phyloP scores from a whole-genome alignment of 805 yeast species.

The Yamadazyma endophytica region DNA sequence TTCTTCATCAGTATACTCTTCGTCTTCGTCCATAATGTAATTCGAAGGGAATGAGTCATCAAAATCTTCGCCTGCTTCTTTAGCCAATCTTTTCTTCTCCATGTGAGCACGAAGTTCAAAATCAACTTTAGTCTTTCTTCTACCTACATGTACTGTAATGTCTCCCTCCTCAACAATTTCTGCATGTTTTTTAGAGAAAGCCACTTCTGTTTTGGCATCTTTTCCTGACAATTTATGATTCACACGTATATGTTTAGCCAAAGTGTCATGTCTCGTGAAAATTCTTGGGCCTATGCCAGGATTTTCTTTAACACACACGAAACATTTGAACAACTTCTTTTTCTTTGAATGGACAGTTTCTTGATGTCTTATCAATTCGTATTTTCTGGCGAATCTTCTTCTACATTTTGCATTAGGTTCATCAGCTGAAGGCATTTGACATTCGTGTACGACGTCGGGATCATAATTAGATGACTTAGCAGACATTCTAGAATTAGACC shows the following conservation, averaged over 20 bases:
- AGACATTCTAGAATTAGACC: constrained; percentile 10
- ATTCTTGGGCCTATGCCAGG: constrained; percentile 61
- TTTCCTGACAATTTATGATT: constrained; percentile 44
- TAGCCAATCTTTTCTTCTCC: constrained; percentile 27
- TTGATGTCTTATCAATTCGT: constrained; percentile 85
- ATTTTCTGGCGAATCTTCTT: constrained; percentile 55
- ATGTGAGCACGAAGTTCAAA: constrained; percentile 43
- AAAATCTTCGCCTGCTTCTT: constrained; percentile 9
- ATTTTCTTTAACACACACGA: constrained; percentile 73
- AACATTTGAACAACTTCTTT: constrained; percentile 81
- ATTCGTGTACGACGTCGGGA: constrained; percentile 45
- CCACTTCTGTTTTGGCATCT: constrained; percentile 46
- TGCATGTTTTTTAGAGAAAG: constrained; percentile 42
- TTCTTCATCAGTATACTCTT: constrained; percentile 5
- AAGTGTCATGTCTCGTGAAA: constrained; percentile 90
- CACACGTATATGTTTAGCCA: constrained; percentile 76
- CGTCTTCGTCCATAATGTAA: constrained; percentile 7
- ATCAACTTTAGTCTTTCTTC: constrained; percentile 43
- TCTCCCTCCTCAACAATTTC: constrained; percentile 48
- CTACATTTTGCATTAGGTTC: constrained; percentile 37
- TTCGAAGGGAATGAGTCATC: constrained; percentile 8
- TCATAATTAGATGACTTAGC: constrained; percentile 40
- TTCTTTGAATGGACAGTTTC: constrained; percentile 46
- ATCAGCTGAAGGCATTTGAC: constrained; percentile 42
- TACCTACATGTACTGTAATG: constrained; percentile 43